Conservation (phyloP, 1,284 basidiomycete species). For the Sanghuangporus baumii region DNA sequence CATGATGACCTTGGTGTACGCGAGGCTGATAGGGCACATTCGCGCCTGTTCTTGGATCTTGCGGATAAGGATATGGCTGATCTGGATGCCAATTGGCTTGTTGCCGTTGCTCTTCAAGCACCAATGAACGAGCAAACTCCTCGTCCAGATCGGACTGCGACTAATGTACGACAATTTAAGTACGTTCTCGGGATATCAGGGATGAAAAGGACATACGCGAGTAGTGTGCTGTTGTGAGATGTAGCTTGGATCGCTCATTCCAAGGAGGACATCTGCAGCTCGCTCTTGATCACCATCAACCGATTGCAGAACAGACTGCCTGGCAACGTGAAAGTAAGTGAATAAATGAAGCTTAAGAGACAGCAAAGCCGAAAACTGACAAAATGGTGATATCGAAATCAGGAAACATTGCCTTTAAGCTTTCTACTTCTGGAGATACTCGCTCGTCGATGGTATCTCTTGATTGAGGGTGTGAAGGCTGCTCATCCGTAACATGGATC, state of each 20-base stretch:
- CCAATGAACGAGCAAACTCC: constrained; percentile 62
- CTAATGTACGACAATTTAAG: neutral
- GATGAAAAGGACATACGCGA: constrained; percentile 19
- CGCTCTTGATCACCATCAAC: constrained; percentile 60
- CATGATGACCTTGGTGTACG: neutral
- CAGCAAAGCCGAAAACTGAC: constrained; percentile 35
- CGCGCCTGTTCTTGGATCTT: constrained; percentile 20
- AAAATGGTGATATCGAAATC: constrained; percentile 67
- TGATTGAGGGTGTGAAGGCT: neutral
- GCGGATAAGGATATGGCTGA: constrained; percentile 25
- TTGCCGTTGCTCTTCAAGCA: constrained; percentile 58
- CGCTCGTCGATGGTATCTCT: neutral
- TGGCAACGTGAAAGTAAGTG: constrained; percentile 23
- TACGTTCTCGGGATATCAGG: neutral
- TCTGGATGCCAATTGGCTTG: constrained; percentile 29
- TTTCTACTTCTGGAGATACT: constrained; percentile 39
- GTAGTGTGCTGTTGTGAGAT: constrained; percentile 29
- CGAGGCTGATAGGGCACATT: constrained; percentile 17
- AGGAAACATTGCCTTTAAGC: constrained; percentile 69
- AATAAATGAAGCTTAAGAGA: neutral
- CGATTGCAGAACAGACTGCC: constrained; percentile 62
- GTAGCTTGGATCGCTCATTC: constrained; percentile 78
- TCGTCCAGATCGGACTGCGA: constrained; percentile 69
- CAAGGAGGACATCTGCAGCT: constrained; percentile 66
- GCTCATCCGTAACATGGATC: neutral